Evolutionary conservation across 2,329 filamentous ascomycete species (phyloP).

Genomic region (Aureobasidium lini): DNA sequence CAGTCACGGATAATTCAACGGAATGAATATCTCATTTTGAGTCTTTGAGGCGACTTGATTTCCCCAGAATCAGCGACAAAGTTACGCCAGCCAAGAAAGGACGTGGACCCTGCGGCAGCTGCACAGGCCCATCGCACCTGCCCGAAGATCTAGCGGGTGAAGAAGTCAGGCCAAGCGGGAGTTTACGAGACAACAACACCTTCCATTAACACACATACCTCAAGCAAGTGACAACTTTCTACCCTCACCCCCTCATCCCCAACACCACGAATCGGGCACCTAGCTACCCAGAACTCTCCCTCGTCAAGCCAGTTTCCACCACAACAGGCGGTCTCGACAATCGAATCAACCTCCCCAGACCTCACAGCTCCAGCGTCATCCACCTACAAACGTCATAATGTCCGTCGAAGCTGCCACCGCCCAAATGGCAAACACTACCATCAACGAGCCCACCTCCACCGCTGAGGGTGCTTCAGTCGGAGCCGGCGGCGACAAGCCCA

Average conservation of each 20-base stretch:
- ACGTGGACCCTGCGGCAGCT: constrained; percentile 8
- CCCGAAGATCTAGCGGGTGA: constrained; percentile 15
- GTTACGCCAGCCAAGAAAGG: constrained; percentile 8
- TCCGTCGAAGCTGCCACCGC: constrained; percentile 80
- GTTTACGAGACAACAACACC: constrained; percentile 12
- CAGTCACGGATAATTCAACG: too few species aligned
- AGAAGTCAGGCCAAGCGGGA: constrained; percentile 18
- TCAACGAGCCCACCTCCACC: constrained; percentile 49
- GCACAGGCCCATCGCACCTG: constrained; percentile 1
- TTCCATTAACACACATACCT: constrained; percentile 14
- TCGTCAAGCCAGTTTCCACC: constrained; percentile 44
- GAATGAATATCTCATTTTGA: too few species aligned
- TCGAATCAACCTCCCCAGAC: constrained; percentile 28
- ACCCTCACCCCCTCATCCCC: neutral
- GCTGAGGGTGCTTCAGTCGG: constrained; percentile 48
- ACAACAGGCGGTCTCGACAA: constrained; percentile 40
- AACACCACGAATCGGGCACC: constrained; percentile 28
- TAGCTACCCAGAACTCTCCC: constrained; percentile 48
- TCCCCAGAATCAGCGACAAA: neutral
- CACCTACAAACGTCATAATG: constrained; percentile 62
- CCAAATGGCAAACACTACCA: constrained; percentile 58
- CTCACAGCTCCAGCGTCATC: constrained; percentile 43
- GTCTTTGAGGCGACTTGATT: neutral
- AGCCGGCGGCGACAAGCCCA: constrained; percentile 53
- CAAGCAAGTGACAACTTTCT: constrained; percentile 12